Evolutionary conservation across 1,139 yeast genomes (phyloP), one percentile per base, ranked within the genome.

Genomic region (Lodderomyces pseudojiufengensis): DNA sequence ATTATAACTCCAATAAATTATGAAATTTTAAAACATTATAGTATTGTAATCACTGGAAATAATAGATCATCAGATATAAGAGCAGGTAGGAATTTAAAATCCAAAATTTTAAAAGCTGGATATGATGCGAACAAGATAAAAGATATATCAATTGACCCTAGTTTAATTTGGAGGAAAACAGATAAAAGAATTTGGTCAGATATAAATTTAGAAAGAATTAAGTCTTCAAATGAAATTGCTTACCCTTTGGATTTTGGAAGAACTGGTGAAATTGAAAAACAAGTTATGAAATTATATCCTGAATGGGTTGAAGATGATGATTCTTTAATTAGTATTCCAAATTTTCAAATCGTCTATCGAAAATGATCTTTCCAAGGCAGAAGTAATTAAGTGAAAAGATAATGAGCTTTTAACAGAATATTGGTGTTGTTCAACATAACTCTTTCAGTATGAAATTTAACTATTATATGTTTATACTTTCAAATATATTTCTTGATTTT

Each of bases 1-100:
- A 27, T 48, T 6, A 48, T 47, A 2, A 54, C 49, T 29, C 65
- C 65, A 1, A 41, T 41, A n/a, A 30, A 43, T 29, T 57, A 51
- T 35, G 38, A 40, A 12, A 23, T 40, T 4, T 29, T 54, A 8
- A 31, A 37, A 27, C 31, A 38, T 3, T 45, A 36, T 34, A 37
- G 46, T 24, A 31, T 35, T 2, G 8, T 29, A 3, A 43, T 39
- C 30, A 41, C 41, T 2, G 33, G 36, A 7, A 33, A 32, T 11
- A 36, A 42, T 5, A 29, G 41, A 3, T 45, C 53, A 16, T 47
- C 57, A 10, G 48, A 42, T 33, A 35, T 38, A 1, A 27, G 29
- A 10, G 51, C 52, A 27, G 57, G 58, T 9, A 44, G 56, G 31
- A 33, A 42, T 15, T 44, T 53, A 28, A 40, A 44, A 24, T 39